Percentiles rank a stretch among this genome's conserved stretches.
phyloP scores from a whole-genome alignment of 306 rosid genomes.

The Coriaria nepalensis region DNA sequence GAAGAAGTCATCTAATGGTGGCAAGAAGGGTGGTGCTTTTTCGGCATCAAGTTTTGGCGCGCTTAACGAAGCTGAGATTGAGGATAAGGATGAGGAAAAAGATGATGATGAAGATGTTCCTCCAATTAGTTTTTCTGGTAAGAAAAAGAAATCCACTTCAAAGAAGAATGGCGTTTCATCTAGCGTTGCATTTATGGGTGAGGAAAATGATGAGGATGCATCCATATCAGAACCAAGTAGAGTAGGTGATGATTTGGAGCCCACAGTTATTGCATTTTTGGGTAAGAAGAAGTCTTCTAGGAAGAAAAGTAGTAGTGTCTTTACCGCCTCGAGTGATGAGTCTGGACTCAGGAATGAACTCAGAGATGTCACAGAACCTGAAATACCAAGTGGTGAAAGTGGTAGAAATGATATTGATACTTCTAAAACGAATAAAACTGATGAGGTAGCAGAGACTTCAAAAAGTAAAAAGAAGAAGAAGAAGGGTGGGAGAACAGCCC shows the following conservation, averaged over 20 bases:
- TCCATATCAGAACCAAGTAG: slow-evolving; percentile 26
- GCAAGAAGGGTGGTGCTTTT: slow-evolving; percentile 34
- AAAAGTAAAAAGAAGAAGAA: slow-evolving; percentile 89
- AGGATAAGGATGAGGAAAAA: slow-evolving; percentile 25
- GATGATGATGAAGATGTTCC: slow-evolving; percentile 47
- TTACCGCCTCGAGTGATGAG: slow-evolving; percentile 30
- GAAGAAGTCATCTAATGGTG: slow-evolving; percentile 63
- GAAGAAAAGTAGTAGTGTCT: slow-evolving; percentile 39
- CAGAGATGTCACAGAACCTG: slow-evolving; percentile 27
- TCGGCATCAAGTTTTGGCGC: slow-evolving; percentile 31
- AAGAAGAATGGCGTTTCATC: slow-evolving; percentile 40
- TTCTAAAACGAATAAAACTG: slow-evolving; percentile 30
- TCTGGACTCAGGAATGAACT: slow-evolving; percentile 24
- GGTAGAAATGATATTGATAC: slow-evolving; percentile 20
- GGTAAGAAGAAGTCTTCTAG: slow-evolving; percentile 88
- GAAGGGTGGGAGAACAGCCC: slow-evolving; percentile 83
- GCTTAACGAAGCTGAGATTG: slow-evolving; percentile 34
- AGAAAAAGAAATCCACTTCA: slow-evolving; percentile 69
- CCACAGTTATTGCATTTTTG: slow-evolving; percentile 38
- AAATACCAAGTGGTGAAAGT: slow-evolving; percentile 23
- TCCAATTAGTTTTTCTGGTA: slow-evolving; percentile 52
- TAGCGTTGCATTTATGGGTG: slow-evolving; percentile 29
- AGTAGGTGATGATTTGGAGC: slow-evolving; percentile 26
- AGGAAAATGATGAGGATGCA: slow-evolving; percentile 28
- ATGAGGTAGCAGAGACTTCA: slow-evolving; percentile 45